Base-by-base conservation (phyloP, 345 rosid species). In the Sapria himalayana region DNA sequence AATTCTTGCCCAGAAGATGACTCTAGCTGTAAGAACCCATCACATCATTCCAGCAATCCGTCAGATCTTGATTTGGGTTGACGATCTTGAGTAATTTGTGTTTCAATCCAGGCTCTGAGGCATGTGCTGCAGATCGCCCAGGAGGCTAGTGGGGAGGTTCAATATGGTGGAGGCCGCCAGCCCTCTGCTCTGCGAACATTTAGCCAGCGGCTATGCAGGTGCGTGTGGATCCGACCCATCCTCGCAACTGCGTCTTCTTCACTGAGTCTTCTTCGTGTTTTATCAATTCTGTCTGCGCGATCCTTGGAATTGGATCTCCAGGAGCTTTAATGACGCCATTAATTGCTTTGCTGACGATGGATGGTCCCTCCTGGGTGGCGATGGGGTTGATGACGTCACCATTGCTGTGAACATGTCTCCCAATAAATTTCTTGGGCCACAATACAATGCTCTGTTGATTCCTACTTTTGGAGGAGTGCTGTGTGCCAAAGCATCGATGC, bases 261-360 rank as follows among this genome's bases (percentile, higher is more conserved):
- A 13, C 13, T 19, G 9, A 19, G 15, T 22, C 29, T 18, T 11
- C 17, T 3, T 43, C 19, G n/a, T n/a, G n/a, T 19, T 25, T 25
- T 27, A 23, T 32, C 33, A 33, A 58, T 17, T 15, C 39, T 18
- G 13, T 42, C 13, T 33, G 1, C 19, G 17, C 11, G 33, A 39
- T 37, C 14, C 6, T 20, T 35, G 21, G 24, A 13, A 29, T 46
- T 67, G 57, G 47, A 41, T 46, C 29, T 23, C n/a, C 59, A 86
- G 94, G 81, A 92, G 97, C 15, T 86, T 86, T 66, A 86, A 86
- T 56, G 97, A 81, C 59, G 94, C 94, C 45, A 76, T 86, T 32
- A 78, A 78, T 56, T 85, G 97, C 27, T 86, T 81, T 74, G 66
- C 46, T 22, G 97, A 86, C 65, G 94, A 81, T 49, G 94, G 97